Percentiles rank a stretch among this genome's conserved stretches.
phyloP scores from a whole-genome alignment of 2,329 filamentous ascomycete species.

The Geosmithia flava region DNA sequence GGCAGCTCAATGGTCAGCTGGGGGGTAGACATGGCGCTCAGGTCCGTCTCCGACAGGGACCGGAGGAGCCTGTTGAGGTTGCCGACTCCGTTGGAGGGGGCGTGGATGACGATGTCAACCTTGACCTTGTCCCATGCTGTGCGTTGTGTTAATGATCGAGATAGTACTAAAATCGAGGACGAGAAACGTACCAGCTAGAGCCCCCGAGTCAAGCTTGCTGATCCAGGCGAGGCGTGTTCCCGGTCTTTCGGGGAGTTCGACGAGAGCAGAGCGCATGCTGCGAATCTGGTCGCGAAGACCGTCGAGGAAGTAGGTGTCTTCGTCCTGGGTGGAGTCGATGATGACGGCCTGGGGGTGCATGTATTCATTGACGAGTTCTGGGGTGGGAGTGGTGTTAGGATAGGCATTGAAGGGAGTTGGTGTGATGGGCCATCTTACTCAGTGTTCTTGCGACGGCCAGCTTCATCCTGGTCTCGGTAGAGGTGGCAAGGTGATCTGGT shows the following conservation, averaged over 20 bases:
- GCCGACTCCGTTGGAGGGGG: slow-evolving; percentile 56
- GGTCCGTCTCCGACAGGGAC: slow-evolving; percentile 67
- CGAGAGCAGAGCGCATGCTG: slow-evolving; percentile 45
- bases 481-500: slow-evolving; percentile 58
- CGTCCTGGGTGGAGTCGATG: slow-evolving; percentile 52
- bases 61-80: slow-evolving; percentile 64
- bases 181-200: slow-evolving; percentile 45
- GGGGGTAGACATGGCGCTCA: slow-evolving; percentile 54
- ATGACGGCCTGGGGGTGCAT: slow-evolving; percentile 70
- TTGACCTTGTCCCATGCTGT: slow-evolving; percentile 65
- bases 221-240: slow-evolving; percentile 63
- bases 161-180: background rate
- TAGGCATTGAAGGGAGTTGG: background rate
- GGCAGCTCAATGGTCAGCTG: slow-evolving; percentile 80
- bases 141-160: slow-evolving; percentile 8
- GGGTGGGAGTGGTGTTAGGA: slow-evolving; percentile 6
- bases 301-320: slow-evolving; percentile 56
- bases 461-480: slow-evolving; percentile 58
- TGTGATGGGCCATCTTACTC: slow-evolving; percentile 23
- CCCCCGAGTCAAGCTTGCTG: slow-evolving; percentile 59
- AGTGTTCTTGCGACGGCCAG: slow-evolving; percentile 52
- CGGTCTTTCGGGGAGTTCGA: slow-evolving; percentile 58
- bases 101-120: slow-evolving; percentile 77
- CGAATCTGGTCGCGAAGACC: slow-evolving; percentile 44
- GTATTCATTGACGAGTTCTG: slow-evolving; percentile 56